phyloP scores from a whole-genome alignment of 1,284 basidiomycete species.

The Ustilago esculenta region DNA sequence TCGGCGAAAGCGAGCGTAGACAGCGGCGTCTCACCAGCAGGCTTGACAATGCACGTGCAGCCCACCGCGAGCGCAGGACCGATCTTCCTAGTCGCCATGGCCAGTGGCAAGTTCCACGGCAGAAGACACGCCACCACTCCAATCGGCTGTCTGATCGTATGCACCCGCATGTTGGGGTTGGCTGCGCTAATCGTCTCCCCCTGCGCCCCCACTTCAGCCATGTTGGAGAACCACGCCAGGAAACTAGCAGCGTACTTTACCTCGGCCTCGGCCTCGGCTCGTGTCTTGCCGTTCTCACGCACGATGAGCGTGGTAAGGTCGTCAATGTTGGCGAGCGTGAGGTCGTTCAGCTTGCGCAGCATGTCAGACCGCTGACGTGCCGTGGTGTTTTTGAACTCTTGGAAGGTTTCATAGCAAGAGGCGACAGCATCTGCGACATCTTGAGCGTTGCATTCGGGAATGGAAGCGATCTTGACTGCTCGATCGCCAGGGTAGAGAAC shows the following conservation, averaged over 20 bases:
- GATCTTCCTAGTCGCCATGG: constrained; percentile 42
- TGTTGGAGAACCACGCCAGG: constrained; percentile 31
- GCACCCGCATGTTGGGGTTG: constrained; percentile 22
- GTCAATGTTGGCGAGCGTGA: constrained; percentile 30
- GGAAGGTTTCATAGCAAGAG: constrained; percentile 23
- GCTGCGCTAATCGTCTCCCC: constrained; percentile 32
- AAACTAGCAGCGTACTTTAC: constrained; percentile 38
- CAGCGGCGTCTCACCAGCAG: constrained; percentile 35
- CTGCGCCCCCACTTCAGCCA: constrained; percentile 28
- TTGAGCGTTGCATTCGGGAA: constrained; percentile 30
- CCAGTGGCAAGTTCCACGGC: constrained; percentile 54
- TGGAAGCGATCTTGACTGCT: constrained; percentile 6
- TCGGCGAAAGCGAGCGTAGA: constrained; percentile 34
- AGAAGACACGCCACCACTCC: constrained; percentile 40
- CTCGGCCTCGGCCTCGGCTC: constrained; percentile 41
- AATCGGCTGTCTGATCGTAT: constrained; percentile 40
- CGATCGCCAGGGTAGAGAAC: constrained; percentile 34
- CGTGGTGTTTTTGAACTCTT: constrained; percentile 15
- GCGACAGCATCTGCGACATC: constrained; percentile 36
- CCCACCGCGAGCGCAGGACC: constrained; percentile 32
- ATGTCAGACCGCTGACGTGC: constrained; percentile 27
- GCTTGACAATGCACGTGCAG: constrained; percentile 40
- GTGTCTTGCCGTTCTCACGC: constrained; percentile 44
- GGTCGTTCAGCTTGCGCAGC: constrained; percentile 39
- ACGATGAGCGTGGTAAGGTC: constrained; percentile 46